These are phyloP conservation scores for Coemansia pectinata DNA, from an alignment of 192 early-diverging fungal species.

Conservation along the genomic window DNA sequence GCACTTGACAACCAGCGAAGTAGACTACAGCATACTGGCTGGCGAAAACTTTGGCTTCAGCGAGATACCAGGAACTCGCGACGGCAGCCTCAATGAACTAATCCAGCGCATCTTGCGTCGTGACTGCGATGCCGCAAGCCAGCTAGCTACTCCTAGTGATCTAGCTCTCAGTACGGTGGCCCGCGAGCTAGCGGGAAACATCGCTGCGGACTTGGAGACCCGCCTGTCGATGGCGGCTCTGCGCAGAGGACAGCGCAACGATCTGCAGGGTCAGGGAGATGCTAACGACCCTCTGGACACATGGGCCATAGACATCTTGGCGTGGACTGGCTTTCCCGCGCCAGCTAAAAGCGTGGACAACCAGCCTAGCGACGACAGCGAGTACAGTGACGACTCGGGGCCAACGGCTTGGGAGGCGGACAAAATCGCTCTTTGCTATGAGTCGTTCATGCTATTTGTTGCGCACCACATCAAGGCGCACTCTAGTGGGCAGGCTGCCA, in stretches of 20 bases:
- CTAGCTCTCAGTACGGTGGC: not conserved
- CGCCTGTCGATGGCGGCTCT: not conserved
- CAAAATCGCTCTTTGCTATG: not conserved
- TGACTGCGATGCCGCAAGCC: not conserved
- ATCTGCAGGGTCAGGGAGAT: not conserved
- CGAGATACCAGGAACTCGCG: not conserved
- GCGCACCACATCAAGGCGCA: not conserved
- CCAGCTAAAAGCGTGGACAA: not conserved
- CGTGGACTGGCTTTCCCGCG: not conserved
- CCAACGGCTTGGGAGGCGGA: not conserved
- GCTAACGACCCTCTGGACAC: not conserved
- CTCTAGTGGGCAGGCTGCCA: not conserved
- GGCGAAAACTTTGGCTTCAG: not conserved
- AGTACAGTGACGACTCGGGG: not conserved
- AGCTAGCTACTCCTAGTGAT: not conserved
- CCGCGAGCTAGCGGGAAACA: not conserved
- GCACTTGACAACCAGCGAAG: no score
- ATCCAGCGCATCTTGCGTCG: not conserved
- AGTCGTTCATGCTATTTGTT: not conserved
- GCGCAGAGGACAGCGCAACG: not conserved
- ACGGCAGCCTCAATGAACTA: not conserved
- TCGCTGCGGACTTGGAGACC: not conserved
- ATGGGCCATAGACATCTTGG: not conserved
- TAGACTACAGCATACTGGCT: not conserved
- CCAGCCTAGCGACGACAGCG: not conserved